Evolutionary conservation across 2,329 filamentous ascomycete genomes (phyloP).

Genomic region (Cadophora malorum): DNA sequence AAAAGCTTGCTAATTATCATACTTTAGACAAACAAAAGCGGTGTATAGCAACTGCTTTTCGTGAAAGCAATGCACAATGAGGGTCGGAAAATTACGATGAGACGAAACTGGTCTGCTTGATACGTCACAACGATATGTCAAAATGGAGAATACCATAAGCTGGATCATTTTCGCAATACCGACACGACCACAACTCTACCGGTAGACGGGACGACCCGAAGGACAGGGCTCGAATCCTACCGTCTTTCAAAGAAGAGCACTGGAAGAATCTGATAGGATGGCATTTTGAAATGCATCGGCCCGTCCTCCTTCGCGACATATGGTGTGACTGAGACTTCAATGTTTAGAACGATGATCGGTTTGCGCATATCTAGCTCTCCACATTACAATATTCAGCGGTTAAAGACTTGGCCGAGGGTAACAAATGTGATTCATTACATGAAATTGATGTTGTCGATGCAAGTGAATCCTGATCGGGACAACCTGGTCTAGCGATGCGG

Average conservation of each 20-base stretch:
- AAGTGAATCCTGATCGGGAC: neutral
- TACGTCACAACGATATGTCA: neutral
- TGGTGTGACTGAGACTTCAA: neutral
- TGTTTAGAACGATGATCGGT: neutral
- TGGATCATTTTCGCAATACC: neutral
- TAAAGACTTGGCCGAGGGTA: neutral
- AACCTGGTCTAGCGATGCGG: neutral
- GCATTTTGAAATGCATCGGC: neutral
- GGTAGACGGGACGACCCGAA: conserved; percentile 21
- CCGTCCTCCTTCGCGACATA: neutral
- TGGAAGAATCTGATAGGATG: neutral
- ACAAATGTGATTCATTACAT: neutral
- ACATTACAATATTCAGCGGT: neutral
- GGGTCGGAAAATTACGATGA: too few relatives aligned
- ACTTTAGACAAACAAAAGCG: neutral
- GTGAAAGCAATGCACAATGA: neutral
- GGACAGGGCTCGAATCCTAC: conserved; percentile 7
- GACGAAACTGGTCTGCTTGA: neutral
- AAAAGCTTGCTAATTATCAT: too few relatives aligned
- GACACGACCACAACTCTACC: neutral
- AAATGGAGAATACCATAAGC: neutral
- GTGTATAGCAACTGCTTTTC: neutral
- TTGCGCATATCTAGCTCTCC: neutral
- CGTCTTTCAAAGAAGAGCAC: neutral
- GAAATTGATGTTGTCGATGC: neutral